A percentile compares a stretch with the other conserved stretches of the same genome.
These are phyloP conservation scores for Discostella pseudostelligera DNA, from an alignment of 108 stramenopile genomes.

Conservation along the genomic window DNA sequence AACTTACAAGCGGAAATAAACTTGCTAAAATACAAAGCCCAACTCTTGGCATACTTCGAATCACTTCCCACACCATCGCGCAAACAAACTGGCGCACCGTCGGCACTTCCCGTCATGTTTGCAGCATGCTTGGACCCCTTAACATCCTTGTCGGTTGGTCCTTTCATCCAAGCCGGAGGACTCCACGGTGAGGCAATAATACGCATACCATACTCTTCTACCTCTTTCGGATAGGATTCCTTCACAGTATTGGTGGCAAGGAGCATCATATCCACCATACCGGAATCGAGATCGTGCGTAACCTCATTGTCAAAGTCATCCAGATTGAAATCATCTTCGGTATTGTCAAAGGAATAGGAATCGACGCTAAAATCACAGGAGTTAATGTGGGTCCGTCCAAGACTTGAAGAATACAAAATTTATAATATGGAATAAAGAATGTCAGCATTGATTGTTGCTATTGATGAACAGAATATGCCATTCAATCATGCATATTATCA, in stretches of 20 bases:
- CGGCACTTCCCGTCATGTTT: conserved; percentile 66
- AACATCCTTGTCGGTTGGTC: conserved; percentile 51
- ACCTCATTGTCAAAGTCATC: conserved; percentile 77
- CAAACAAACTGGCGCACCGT: conserved; percentile 70
- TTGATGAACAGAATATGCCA: no score
- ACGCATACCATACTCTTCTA: conserved; percentile 51
- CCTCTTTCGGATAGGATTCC: conserved; percentile 47
- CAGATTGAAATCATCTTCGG: conserved; percentile 84
- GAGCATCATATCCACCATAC: conserved; percentile 85
- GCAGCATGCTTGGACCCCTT: conserved; percentile 36
- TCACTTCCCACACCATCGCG: conserved; percentile 68
- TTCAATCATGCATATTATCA: not conserved
- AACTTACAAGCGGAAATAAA: conserved; percentile 75
- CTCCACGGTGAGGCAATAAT: conserved; percentile 91
- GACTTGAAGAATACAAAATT: no score
- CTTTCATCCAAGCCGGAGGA: conserved; percentile 97
- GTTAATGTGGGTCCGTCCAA: conserved; percentile 92
- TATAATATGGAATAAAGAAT: no score
- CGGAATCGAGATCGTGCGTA: conserved; percentile 72
- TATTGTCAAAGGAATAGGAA: conserved; percentile 86
- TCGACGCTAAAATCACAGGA: conserved; percentile 94
- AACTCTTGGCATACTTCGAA: conserved; percentile 72
- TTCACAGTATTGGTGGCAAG: conserved; percentile 44
- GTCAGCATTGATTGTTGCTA: no score
- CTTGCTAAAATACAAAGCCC: conserved; percentile 84